These are phyloP conservation scores for Fennellomyces sp. DNA, from an alignment of 371 early-diverging fungal genomes.

Conservation along the genomic window DNA sequence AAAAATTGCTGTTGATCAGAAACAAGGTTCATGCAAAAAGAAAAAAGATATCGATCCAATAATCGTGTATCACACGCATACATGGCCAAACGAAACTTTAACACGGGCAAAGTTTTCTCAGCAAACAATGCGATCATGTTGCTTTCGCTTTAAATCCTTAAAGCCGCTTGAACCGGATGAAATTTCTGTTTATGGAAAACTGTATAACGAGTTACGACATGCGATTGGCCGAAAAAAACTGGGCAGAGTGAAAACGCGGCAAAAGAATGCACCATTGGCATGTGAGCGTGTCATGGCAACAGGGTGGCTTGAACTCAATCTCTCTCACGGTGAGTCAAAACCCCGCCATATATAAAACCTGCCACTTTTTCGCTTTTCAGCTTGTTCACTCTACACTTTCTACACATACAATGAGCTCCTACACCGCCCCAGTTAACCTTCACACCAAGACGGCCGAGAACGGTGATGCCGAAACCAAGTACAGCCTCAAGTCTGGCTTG, in stretches of 20 bases:
- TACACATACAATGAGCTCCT: slow-evolving; percentile 27
- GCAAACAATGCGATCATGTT: no score
- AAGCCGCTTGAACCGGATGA: neutral
- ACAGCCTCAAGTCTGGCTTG: slow-evolving; percentile 90
- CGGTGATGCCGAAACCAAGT: slow-evolving; percentile 46
- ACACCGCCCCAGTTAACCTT: slow-evolving; percentile 71
- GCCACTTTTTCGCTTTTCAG: slow-evolving; percentile 9
- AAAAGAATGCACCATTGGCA: neutral
- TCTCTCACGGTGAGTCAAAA: slow-evolving; percentile 1
- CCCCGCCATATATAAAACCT: neutral
- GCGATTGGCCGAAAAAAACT: slow-evolving; percentile 1
- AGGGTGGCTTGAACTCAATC: neutral
- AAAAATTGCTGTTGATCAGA: no score
- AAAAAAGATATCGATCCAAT: no score
- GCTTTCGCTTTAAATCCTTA: no score
- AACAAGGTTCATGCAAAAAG: no score
- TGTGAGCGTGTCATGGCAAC: neutral
- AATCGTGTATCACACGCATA: no score
- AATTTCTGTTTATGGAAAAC: neutral
- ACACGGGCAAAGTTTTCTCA: no score
- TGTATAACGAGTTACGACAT: no score
- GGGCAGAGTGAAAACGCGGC: neutral
- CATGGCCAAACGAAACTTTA: no score
- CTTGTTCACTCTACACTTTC: slow-evolving; percentile 12
- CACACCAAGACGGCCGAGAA: slow-evolving; percentile 51